Base-by-base conservation (phyloP, 305 asterid species). In the Fraxinus albicans region DNA sequence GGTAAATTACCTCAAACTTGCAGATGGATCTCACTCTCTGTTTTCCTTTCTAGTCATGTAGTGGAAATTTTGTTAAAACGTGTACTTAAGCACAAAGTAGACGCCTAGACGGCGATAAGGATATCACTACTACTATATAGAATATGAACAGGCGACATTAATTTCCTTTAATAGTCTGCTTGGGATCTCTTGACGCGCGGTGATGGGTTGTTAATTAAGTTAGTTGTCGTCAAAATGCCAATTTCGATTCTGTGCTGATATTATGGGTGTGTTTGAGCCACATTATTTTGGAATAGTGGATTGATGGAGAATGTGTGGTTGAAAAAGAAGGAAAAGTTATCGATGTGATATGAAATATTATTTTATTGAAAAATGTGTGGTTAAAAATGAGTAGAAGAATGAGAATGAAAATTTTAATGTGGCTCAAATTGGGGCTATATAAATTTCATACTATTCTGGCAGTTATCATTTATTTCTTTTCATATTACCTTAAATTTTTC, bases 1-100 rank as follows among this genome's bases (percentile, higher is more conserved):
- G 98, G 98, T 95, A 91, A 35, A 36, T 80, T 50, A 60, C 6
- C 23, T 76, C 13, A 42, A 58, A 35, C 67, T 86, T 63, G 33
- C 75, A 19, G 7, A 17, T 4, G 36, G 74, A 1, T 40, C 31
- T 69, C 13, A 15, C 7, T 1, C 33, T 60, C 53, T 40, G 13
- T 50, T 50, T 29, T 50, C n/a, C n/a, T 12, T 10, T 8, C 25
- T 29, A 58, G 29, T 58, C 13, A 21, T 21, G 70, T 19, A 2
- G 70, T 21, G 70, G 31, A 60, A 60, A 19, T 60, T 60, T 60
- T 60, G 2, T 60, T 60, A 21, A 19, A 19, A 21, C 8, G 5
- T 9, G 5, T 60, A 21, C 70, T 60, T 21, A 25, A 60, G 31
- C 70, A 60, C 31, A 21, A 60, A 60, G 12, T 60, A 60, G 31